These are phyloP conservation scores for Testicularia cyperi DNA, from an alignment of 1,284 basidiomycete species.

Conservation along the genomic window DNA sequence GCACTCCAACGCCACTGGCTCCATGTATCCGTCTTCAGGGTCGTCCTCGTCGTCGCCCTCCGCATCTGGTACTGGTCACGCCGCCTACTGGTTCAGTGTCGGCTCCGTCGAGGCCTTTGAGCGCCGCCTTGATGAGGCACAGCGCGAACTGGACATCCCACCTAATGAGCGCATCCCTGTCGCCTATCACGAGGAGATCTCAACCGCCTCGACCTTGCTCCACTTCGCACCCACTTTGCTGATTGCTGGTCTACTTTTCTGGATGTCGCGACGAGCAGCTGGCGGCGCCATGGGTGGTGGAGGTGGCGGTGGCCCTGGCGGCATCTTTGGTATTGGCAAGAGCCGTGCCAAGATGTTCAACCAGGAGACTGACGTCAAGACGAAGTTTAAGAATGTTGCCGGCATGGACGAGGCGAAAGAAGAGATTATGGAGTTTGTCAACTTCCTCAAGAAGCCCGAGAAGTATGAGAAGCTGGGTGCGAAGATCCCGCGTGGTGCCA, in stretches of 20 bases:
- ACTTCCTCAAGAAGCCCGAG: constrained; percentile 93
- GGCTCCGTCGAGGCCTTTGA: constrained; percentile 97
- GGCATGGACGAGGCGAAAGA: constrained; percentile 99
- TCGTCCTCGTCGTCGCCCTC: constrained; percentile 3
- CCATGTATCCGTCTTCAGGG: constrained; percentile 62
- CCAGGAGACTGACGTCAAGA: constrained; percentile 91
- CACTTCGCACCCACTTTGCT: constrained; percentile 93
- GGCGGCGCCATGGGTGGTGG: constrained; percentile 59
- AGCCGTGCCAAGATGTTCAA: constrained; percentile 94
- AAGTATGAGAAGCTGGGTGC: constrained; percentile 95
- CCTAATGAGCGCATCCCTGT: constrained; percentile 92
- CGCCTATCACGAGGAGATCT: constrained; percentile 92
- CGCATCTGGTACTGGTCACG: constrained; percentile 32
- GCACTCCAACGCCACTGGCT: constrained; percentile 78
- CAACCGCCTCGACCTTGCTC: constrained; percentile 76
- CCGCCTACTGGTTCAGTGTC: constrained; percentile 86
- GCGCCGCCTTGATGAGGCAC: constrained; percentile 87
- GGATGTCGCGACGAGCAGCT: constrained; percentile 76
- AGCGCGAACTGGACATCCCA: constrained; percentile 87
- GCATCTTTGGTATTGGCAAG: constrained; percentile 97
- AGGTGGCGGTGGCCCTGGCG: constrained; percentile 69
- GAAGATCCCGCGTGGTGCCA: constrained; percentile 97
- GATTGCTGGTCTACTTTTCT: constrained; percentile 85
- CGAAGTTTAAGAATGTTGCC: constrained; percentile 92
- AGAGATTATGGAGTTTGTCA: constrained; percentile 99